Evolutionary conservation across 257 asterid genomes (phyloP).

Genomic region (Rhazya stricta): DNA sequence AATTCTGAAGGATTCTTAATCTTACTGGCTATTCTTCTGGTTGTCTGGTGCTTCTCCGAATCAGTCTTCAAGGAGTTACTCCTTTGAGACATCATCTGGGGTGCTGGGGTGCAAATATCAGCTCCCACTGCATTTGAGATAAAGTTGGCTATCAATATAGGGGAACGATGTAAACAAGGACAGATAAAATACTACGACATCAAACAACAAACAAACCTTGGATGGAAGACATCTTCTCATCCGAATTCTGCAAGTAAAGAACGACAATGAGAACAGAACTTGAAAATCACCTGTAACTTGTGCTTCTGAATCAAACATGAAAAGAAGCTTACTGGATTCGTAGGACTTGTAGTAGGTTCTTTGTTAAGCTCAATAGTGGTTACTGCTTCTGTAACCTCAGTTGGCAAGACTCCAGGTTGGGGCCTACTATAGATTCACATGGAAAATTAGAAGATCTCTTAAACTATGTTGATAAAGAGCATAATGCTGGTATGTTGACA

Average conservation of each 20-base stretch:
- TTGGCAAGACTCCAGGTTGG: conserved; percentile 18
- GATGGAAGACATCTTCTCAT: conserved; percentile 12
- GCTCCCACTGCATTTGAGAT: conserved; percentile 10
- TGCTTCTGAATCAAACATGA: background rate
- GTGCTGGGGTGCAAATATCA: conserved; percentile 67
- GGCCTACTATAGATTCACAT: conserved; percentile 16
- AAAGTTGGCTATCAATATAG: background rate
- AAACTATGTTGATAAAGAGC: conserved; percentile 1
- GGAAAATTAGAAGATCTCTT: conserved; percentile 17
- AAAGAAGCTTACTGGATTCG: conserved; percentile 14
- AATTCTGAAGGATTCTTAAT: conserved; percentile 60
- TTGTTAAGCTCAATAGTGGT: conserved; percentile 3
- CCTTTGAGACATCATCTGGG: conserved; percentile 21
- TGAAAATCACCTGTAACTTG: background rate
- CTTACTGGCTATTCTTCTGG: conserved; percentile 58
- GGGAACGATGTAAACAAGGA: background rate
- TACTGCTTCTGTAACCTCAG: conserved; percentile 16
- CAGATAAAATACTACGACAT: background rate
- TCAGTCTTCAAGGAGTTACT: conserved; percentile 21
- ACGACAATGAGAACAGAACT: conserved; percentile 16
- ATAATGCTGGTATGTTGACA: background rate
- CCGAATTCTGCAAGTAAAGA: conserved; percentile 17
- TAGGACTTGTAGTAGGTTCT: conserved; percentile 15
- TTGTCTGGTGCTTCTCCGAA: conserved; percentile 47
- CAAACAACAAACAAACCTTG: conserved; percentile 21